Percentiles rank a stretch among this genome's conserved stretches.
Conservation (phyloP, 805 yeast species). For the Myxozyma kluyveri region DNA sequence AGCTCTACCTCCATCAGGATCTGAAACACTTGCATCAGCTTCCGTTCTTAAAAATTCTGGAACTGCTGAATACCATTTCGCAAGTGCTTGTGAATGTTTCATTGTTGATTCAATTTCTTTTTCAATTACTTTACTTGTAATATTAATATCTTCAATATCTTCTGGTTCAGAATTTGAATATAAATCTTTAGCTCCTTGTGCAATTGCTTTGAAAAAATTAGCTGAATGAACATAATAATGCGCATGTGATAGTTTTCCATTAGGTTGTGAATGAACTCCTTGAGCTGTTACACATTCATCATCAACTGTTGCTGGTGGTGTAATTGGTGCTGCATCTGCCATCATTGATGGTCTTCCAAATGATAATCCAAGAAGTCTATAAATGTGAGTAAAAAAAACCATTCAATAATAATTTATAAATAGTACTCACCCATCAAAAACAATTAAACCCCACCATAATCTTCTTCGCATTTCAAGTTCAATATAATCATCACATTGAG, state of each 20-base stretch:
- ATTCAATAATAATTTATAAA: background rate
- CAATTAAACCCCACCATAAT: constrained; percentile 36
- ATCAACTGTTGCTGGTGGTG: constrained; percentile 30
- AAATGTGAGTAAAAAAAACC: background rate
- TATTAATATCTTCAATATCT: background rate
- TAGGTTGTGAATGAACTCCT: constrained; percentile 10
- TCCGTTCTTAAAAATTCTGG: background rate
- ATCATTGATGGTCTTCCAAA: constrained; percentile 36
- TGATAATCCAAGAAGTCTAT: constrained; percentile 33
- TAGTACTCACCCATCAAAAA: constrained; percentile 29
- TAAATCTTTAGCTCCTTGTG: constrained; percentile 25
- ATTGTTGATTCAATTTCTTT: background rate
- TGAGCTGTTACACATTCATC: constrained; percentile 31
- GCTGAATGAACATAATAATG: constrained; percentile 31
- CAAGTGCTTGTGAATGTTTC: background rate
- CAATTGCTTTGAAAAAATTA: constrained; percentile 31
- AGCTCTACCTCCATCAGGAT: background rate
- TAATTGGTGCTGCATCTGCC: constrained; percentile 22
- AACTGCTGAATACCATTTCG: background rate
- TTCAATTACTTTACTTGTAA: background rate
- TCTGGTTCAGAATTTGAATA: background rate
- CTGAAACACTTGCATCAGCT: background rate
- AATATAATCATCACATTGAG: constrained; percentile 24
- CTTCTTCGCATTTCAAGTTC: constrained; percentile 34
- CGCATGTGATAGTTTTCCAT: constrained; percentile 26